Evolutionary conservation across 805 yeast species (phyloP).

Genomic region (Ascoidea rubescens): DNA sequence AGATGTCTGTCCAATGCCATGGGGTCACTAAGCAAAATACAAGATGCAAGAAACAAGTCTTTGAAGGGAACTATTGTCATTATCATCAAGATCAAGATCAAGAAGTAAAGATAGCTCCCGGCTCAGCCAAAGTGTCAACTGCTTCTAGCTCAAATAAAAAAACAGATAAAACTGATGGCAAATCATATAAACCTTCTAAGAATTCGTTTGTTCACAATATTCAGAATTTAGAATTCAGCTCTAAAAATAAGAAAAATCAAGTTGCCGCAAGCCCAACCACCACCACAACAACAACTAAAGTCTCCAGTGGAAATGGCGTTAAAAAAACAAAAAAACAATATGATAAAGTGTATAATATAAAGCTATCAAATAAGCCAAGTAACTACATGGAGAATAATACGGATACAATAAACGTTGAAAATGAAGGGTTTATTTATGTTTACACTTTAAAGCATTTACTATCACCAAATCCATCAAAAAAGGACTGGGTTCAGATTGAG

Average conservation of each 20-base stretch:
- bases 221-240: neutral
- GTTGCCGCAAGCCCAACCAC: constrained; percentile 1
- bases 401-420: neutral
- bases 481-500: constrained; percentile 25
- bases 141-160: neutral
- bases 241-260: neutral
- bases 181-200: neutral
- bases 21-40: constrained; percentile 28
- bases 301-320: neutral
- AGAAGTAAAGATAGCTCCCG: neutral
- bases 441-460: constrained; percentile 32
- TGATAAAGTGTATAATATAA: neutral
- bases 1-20: constrained; percentile 19
- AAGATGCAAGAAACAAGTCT: constrained; percentile 22
- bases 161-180: neutral
- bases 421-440: constrained; percentile 32
- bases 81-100: constrained; percentile 17
- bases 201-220: neutral
- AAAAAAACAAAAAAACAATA: neutral
- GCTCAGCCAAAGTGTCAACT: neutral
- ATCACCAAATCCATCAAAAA: constrained; percentile 13
- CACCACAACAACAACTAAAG: neutral
- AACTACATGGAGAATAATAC: neutral
- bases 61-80: constrained; percentile 18
- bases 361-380: neutral